phyloP scores from a whole-genome alignment of 2,329 filamentous ascomycete genomes.

The Lasiodiplodia citricola region DNA sequence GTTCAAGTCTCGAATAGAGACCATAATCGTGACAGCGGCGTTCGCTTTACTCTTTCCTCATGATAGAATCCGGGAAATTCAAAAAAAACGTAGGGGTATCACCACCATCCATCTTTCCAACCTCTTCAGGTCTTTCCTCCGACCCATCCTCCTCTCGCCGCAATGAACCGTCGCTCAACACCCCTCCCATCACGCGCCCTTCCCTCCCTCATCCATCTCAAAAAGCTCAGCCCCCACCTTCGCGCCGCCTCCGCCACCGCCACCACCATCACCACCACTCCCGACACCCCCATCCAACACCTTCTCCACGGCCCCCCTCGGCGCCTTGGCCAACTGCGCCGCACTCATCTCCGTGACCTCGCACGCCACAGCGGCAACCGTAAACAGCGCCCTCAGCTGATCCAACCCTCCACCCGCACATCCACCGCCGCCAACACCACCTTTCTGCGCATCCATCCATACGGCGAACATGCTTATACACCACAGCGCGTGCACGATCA shows the following conservation, averaged over 20 bases:
- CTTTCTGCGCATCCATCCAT: constrained; percentile 41
- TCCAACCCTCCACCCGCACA: constrained; percentile 38
- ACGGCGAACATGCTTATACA: constrained; percentile 40
- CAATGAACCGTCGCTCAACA: no score
- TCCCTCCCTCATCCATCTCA: not conserved
- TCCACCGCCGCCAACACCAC: constrained; percentile 30
- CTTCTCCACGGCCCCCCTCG: not conserved
- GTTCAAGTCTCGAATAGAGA: no score
- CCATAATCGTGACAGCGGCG: no score
- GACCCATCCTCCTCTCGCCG: no score
- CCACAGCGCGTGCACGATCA: constrained; percentile 40
- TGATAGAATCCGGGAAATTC: no score
- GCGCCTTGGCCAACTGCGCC: not conserved
- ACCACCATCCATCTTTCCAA: no score
- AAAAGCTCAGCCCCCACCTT: not conserved
- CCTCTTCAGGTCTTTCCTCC: no score
- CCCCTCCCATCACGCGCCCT: not conserved
- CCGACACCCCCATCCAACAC: not conserved
- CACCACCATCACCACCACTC: not conserved
- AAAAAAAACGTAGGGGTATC: no score
- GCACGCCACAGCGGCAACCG: constrained; percentile 35
- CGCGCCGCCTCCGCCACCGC: not conserved
- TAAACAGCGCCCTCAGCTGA: constrained; percentile 39
- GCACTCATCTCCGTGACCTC: constrained; percentile 32
- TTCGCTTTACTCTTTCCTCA: no score